Evolutionary conservation across 1,139 yeast genomes (phyloP).

Genomic region (Petasospora fabianii): DNA sequence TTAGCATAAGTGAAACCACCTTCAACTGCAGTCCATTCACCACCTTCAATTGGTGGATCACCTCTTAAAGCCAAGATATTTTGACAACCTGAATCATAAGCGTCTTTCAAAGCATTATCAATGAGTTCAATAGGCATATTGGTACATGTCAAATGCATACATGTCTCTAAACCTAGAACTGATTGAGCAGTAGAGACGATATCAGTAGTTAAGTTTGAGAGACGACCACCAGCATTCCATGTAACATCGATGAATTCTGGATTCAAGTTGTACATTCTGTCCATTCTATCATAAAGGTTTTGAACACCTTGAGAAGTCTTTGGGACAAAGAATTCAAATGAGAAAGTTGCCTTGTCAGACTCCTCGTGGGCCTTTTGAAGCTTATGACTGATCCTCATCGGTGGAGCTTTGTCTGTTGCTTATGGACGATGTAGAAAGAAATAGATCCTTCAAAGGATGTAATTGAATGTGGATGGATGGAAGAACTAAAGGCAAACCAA

Average conservation of each 20-base stretch:
- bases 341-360: conserved; percentile 57
- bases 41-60: conserved; percentile 75
- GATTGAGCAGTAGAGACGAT: conserved; percentile 91
- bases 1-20: conserved; percentile 77
- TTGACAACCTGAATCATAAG: conserved; percentile 90
- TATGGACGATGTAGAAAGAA: too few relatives aligned
- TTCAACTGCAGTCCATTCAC: conserved; percentile 42
- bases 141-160: conserved; percentile 97
- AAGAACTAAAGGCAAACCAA: too few relatives aligned
- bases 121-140: conserved; percentile 83
- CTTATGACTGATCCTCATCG: conserved; percentile 38
- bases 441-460: too few relatives aligned
- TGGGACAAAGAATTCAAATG: conserved; percentile 97
- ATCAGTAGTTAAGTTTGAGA: conserved; percentile 78
- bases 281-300: conserved; percentile 94
- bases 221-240: conserved; percentile 97
- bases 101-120: conserved; percentile 81
- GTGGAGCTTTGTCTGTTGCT: too few relatives aligned
- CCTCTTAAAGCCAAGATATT: conserved; percentile 86
- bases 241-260: conserved; percentile 94
- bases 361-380: conserved; percentile 30
- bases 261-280: conserved; percentile 88
- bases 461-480: too few relatives aligned
- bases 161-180: conserved; percentile 91
- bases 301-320: conserved; percentile 97